phyloP scores from a whole-genome alignment of 176 grass and related monocot genomes.

The Cenchrus americanus region DNA sequence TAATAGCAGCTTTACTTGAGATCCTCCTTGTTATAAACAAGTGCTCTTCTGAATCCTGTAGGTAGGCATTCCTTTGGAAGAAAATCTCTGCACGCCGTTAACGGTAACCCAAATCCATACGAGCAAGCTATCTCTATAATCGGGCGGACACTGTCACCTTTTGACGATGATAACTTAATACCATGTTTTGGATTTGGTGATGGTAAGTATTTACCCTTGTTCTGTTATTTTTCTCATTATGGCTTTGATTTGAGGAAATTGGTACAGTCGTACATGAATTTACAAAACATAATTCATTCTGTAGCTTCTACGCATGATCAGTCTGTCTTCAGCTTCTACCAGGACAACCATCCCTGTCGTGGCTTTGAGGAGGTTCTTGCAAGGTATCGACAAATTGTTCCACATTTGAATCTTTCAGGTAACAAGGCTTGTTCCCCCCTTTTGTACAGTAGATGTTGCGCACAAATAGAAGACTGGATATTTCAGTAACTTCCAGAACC shows the following conservation, averaged over 20 bases:
- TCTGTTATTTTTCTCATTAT: constrained; percentile 30
- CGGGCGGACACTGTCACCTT: constrained; percentile 88
- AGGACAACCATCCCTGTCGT: constrained; percentile 61
- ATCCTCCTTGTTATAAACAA: constrained; percentile 15
- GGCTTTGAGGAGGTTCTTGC: constrained; percentile 93
- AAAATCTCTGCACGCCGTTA: constrained; percentile 87
- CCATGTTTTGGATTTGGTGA: constrained; percentile 99
- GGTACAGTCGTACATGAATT: constrained; percentile 5
- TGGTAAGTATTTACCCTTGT: constrained; percentile 47
- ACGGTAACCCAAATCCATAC: constrained; percentile 72
- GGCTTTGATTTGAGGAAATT: constrained; percentile 1
- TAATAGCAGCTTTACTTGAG: constrained; percentile 9
- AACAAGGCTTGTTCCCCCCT: neutral
- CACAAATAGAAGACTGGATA: neutral
- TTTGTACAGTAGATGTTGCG: neutral
- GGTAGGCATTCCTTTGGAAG: constrained; percentile 70
- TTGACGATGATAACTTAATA: constrained; percentile 99
- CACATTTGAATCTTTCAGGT: constrained; percentile 95
- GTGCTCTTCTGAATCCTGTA: constrained; percentile 39
- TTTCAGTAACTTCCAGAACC: constrained; percentile 1
- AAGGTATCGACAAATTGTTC: constrained; percentile 77
- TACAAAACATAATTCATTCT: constrained; percentile 31
- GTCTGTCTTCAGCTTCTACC: constrained; percentile 91
- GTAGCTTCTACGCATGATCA: constrained; percentile 83
- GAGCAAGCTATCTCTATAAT: constrained; percentile 99